Evolutionary conservation across 345 rosid species (phyloP).

Genomic region (Hevea brasiliensis): DNA sequence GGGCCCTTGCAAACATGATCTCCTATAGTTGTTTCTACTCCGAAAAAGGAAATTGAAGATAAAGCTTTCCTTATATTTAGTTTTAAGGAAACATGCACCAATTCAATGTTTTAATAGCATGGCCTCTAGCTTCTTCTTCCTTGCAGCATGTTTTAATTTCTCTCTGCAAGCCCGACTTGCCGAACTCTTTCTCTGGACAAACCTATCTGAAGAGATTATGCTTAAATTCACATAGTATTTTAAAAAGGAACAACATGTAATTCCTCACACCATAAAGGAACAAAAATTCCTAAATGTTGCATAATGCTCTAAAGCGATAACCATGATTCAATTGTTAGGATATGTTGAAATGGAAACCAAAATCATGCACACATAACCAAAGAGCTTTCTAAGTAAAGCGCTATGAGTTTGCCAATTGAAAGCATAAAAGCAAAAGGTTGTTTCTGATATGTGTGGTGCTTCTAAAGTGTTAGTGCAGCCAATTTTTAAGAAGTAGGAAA

Average conservation of each 20-base stretch:
- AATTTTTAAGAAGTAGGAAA: neutral
- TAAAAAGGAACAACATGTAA: too few relatives aligned
- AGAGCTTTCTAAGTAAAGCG: neutral
- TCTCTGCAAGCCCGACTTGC: constrained; percentile 91
- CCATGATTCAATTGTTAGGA: too few relatives aligned
- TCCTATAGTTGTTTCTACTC: constrained; percentile 14
- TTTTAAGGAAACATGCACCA: constrained; percentile 26
- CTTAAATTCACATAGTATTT: too few relatives aligned
- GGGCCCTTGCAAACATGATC: neutral
- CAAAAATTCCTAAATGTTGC: too few relatives aligned
- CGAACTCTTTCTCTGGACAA: constrained; percentile 90
- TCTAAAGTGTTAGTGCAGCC: too few relatives aligned
- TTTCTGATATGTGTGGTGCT: neutral
- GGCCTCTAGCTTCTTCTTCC: constrained; percentile 78
- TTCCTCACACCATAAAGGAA: too few relatives aligned
- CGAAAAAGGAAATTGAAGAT: neutral
- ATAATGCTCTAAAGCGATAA: too few relatives aligned
- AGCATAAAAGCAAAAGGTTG: neutral
- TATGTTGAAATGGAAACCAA: too few relatives aligned
- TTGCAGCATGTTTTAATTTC: constrained; percentile 87
- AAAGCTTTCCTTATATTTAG: constrained; percentile 41
- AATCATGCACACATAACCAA: neutral
- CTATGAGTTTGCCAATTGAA: neutral
- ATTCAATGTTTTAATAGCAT: constrained; percentile 65
- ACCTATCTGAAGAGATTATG: constrained; percentile 62